Conservation (phyloP, 2,329 filamentous ascomycete genomes). For the Nemania serpens region DNA sequence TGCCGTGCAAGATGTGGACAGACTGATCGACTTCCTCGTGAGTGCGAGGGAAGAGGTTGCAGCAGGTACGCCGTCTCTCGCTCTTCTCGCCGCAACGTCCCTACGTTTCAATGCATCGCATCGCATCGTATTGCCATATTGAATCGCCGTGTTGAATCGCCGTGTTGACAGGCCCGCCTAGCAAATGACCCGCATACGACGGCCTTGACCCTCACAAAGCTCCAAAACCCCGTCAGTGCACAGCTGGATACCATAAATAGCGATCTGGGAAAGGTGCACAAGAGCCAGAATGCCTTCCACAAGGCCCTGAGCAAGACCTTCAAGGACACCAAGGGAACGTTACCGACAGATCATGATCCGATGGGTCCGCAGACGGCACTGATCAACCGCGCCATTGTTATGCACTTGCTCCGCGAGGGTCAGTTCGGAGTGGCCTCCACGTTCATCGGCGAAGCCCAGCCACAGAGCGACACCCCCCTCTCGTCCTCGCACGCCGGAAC, state of each 20-base stretch:
- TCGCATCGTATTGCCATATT: constrained; percentile 13
- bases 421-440: constrained; percentile 87
- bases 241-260: constrained; percentile 80
- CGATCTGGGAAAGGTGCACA: constrained; percentile 81
- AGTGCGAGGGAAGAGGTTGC: constrained; percentile 75
- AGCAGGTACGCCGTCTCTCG: constrained; percentile 56
- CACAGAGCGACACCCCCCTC: constrained; percentile 30
- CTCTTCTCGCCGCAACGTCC: background rate
- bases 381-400: constrained; percentile 91
- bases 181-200: constrained; percentile 69
- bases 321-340: constrained; percentile 69
- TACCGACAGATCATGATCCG: constrained; percentile 79
- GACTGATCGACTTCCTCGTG: constrained; percentile 77
- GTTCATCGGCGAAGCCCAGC: constrained; percentile 74
- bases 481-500: constrained; percentile 32
- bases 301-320: constrained; percentile 84
- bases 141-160: background rate
- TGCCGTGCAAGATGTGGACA: constrained; percentile 79
- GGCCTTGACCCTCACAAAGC: constrained; percentile 75
- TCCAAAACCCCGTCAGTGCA: constrained; percentile 84
- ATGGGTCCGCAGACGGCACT: constrained; percentile 75
- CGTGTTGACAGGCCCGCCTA: constrained; percentile 19
- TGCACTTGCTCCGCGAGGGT: constrained; percentile 94
- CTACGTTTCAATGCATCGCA: background rate
- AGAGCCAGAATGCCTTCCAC: constrained; percentile 79